Evolutionary conservation across 2,329 filamentous ascomycete genomes (phyloP).

Genomic region (Xylariaceae sp.): DNA sequence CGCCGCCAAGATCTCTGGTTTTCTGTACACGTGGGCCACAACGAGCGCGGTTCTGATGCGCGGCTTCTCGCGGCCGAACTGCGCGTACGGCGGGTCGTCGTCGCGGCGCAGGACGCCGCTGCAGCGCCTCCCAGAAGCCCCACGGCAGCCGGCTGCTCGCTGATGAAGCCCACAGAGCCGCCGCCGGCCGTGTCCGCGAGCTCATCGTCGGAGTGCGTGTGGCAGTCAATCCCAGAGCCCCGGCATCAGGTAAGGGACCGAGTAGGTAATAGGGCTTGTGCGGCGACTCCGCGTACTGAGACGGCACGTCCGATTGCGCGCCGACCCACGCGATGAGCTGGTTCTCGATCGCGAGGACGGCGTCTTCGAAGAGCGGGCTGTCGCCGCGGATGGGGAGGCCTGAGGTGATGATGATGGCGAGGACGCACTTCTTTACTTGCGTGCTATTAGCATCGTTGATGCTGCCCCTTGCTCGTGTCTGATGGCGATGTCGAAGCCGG

Average conservation of each 20-base stretch:
- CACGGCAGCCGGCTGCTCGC: slow-evolving; percentile 36
- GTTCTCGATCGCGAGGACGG: slow-evolving; percentile 41
- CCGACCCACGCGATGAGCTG: slow-evolving; percentile 45
- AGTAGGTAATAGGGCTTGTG: slow-evolving; percentile 27
- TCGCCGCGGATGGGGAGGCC: slow-evolving; percentile 43
- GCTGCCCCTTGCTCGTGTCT: slow-evolving; percentile 20
- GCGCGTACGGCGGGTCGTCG: slow-evolving; percentile 43
- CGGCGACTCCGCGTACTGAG: slow-evolving; percentile 33
- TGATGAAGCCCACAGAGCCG: slow-evolving; percentile 24
- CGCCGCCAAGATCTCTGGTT: slow-evolving; percentile 44
- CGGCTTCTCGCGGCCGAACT: slow-evolving; percentile 45
- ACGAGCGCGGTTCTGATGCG: slow-evolving; percentile 41
- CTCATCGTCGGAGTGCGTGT: slow-evolving; percentile 37
- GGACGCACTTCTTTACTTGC: slow-evolving; percentile 31
- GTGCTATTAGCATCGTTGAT: neutral
- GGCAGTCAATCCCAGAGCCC: slow-evolving; percentile 40
- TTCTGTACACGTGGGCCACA: slow-evolving; percentile 45
- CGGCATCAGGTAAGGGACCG: slow-evolving; percentile 38
- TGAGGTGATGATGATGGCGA: slow-evolving; percentile 39
- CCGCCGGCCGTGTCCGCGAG: slow-evolving; percentile 13
- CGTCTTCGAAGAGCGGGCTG: slow-evolving; percentile 38
- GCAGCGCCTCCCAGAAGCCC: slow-evolving; percentile 42
- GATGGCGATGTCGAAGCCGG: slow-evolving; percentile 35
- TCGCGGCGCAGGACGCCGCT: slow-evolving; percentile 45
- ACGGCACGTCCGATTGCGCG: slow-evolving; percentile 31